phyloP scores from a whole-genome alignment of 805 yeast genomes.

The Sungouiozyma ichnusensis region DNA sequence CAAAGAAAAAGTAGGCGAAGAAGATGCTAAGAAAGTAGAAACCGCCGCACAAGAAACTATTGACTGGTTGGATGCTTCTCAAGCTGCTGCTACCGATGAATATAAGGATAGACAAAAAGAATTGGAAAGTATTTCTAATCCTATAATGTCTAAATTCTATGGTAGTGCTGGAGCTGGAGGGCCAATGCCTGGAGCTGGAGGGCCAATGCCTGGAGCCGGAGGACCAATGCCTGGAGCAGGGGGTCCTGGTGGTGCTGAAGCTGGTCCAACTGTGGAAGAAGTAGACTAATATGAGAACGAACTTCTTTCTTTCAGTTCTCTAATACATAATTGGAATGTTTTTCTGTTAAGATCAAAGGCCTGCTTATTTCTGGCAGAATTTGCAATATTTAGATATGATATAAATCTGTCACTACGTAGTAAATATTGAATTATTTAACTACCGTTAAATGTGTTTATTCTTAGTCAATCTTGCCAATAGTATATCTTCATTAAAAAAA shows the following conservation, averaged over 20 bases:
- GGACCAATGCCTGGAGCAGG: constrained; percentile 42
- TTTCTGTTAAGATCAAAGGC: background rate
- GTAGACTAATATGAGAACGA: constrained; percentile 39
- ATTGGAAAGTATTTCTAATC: constrained; percentile 89
- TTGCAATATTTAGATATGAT: no score
- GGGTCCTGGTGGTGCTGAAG: constrained; percentile 30
- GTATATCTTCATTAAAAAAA: no score
- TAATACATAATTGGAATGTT: background rate
- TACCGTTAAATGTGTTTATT: no score
- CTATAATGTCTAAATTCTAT: constrained; percentile 94
- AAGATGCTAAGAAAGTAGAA: constrained; percentile 57
- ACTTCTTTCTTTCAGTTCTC: background rate
- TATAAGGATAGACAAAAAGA: constrained; percentile 89
- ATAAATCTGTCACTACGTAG: no score
- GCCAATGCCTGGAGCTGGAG: constrained; percentile 39
- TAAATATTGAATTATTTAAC: no score
- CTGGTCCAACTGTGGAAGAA: constrained; percentile 73
- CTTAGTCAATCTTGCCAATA: no score
- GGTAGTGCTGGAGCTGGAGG: constrained; percentile 74
- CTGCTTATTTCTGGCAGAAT: background rate
- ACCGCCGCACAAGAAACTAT: constrained; percentile 80
- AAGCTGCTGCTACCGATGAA: constrained; percentile 88
- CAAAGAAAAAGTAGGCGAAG: constrained; percentile 68
- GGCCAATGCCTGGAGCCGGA: constrained; percentile 41
- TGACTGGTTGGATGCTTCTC: constrained; percentile 87